phyloP scores from a whole-genome alignment of 257 asterid genomes.

The Leonotis leonurus region DNA sequence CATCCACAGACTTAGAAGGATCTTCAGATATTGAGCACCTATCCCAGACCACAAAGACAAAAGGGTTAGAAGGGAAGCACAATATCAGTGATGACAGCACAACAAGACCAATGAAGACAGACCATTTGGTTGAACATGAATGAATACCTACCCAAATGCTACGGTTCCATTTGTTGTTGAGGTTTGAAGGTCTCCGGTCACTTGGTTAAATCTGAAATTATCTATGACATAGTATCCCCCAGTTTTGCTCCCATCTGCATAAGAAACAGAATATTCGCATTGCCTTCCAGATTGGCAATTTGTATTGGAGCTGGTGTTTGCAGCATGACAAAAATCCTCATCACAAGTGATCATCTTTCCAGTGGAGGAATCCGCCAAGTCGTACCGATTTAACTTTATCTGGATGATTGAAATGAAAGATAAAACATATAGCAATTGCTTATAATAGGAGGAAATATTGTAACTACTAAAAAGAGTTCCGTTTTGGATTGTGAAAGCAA shows the following conservation, averaged over 20 bases:
- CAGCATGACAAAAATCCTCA: constrained; percentile 64
- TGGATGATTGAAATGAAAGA: constrained; percentile 30
- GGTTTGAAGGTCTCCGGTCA: constrained; percentile 69
- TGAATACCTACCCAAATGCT: constrained; percentile 78
- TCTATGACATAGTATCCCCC: constrained; percentile 82
- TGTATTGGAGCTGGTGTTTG: constrained; percentile 34
- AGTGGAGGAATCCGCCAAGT: constrained; percentile 59
- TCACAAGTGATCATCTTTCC: constrained; percentile 57
- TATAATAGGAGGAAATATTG: neutral
- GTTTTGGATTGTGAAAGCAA: neutral
- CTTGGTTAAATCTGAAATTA: constrained; percentile 54
- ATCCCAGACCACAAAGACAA: constrained; percentile 25
- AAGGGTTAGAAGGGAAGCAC: constrained; percentile 15
- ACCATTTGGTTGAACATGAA: constrained; percentile 5
- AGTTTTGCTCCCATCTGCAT: constrained; percentile 87
- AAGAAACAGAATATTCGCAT: constrained; percentile 70
- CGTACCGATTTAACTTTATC: constrained; percentile 70
- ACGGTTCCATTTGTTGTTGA: constrained; percentile 61
- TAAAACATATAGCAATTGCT: constrained; percentile 3
- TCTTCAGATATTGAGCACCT: constrained; percentile 94
- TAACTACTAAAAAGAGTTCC: neutral
- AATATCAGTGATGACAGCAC: neutral
- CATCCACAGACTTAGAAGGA: constrained; percentile 89
- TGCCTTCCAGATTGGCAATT: constrained; percentile 64
- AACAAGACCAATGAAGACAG: constrained; percentile 8